Percentiles rank a stretch among this genome's conserved stretches.
These are phyloP conservation scores for Neurospora pannonica DNA, from an alignment of 495 filamentous ascomycete genomes.

Conservation along the genomic window DNA sequence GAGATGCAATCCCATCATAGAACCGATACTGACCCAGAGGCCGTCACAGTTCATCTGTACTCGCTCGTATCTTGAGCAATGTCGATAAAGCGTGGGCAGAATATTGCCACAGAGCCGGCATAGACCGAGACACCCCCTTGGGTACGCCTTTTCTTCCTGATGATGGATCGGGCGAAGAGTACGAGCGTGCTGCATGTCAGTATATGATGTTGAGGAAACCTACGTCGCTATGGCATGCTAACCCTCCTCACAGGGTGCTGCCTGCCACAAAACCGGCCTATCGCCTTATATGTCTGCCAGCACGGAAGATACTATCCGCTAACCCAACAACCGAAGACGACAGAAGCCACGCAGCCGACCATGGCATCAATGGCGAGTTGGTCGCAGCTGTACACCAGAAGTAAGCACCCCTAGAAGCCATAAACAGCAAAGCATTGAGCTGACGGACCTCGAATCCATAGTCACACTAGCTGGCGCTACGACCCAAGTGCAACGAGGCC, in stretches of 20 bases:
- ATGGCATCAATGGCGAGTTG: background rate
- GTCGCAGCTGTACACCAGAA: background rate
- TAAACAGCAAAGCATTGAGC: background rate
- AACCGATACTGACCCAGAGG: background rate
- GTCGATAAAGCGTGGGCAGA: background rate
- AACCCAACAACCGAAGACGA: background rate
- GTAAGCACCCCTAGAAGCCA: background rate
- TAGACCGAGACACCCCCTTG: background rate
- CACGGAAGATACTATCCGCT: background rate
- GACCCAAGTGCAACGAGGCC: background rate
- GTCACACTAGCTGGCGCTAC: background rate
- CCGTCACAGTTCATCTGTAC: background rate
- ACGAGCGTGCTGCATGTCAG: background rate
- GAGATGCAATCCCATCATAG: background rate
- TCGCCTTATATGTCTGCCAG: background rate
- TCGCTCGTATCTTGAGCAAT: background rate
- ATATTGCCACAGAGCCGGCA: background rate
- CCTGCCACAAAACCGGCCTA: background rate
- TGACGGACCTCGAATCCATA: background rate
- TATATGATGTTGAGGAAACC: background rate
- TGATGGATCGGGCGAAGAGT: background rate
- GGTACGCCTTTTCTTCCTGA: background rate
- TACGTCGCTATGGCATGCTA: background rate
- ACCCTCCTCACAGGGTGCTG: background rate
- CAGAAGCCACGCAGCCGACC: background rate